Base-by-base conservation (phyloP, 2,329 filamentous ascomycete genomes). In the Diaporthe citriasiana region DNA sequence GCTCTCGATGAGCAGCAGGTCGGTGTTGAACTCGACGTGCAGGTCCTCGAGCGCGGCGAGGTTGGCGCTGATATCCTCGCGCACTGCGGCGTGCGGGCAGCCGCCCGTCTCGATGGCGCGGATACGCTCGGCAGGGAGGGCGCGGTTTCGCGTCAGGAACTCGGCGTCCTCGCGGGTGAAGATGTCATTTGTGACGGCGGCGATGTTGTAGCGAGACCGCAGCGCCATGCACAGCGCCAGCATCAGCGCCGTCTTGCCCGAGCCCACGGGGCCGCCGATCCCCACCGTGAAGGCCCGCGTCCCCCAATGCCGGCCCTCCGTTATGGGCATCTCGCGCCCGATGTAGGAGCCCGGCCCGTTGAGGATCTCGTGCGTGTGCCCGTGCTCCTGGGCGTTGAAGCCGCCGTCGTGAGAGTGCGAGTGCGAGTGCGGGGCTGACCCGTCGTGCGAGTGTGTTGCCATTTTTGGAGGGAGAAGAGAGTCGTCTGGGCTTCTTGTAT, bases 231-330 rank as follows among this genome's bases (percentile, higher is more conserved):
- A 98, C 78, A 98, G 93, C 51, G 94, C 93, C 15, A 98, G 92
- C 96, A 99, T 98, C 38, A 98, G 90, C 25, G 97, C 97, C 0
- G 97, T 98, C 85, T 99, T 99, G 81, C 97, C 97, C 33, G 95
- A 98, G 77, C 97, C 97, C 71, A 99, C 97, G 75, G 97, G 97
- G 95, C 97, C 97, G 85, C 97, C 97, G 84, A 98, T 98, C n/a
- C 97, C 97, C 80, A 99, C 89, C 6, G 97, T 98, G 81, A 98
- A 99, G 19, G 95, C 95, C 73, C 97, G 89, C 77, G 97, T 94
- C 38, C 89, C 89, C 94, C 95, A 99, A 81, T 95, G 89, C 71
- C 96, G 90, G 15, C 95, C 95, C 78, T 98, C 94, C 77, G 95
- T 90, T 73, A 98, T 93, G 76, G 96, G 97, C 94, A 97, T 95